Percentiles rank a stretch among this genome's conserved stretches.
Evolutionary conservation across 768 basidiomycete species (phyloP).

Genomic region (Auricularia sp.): DNA sequence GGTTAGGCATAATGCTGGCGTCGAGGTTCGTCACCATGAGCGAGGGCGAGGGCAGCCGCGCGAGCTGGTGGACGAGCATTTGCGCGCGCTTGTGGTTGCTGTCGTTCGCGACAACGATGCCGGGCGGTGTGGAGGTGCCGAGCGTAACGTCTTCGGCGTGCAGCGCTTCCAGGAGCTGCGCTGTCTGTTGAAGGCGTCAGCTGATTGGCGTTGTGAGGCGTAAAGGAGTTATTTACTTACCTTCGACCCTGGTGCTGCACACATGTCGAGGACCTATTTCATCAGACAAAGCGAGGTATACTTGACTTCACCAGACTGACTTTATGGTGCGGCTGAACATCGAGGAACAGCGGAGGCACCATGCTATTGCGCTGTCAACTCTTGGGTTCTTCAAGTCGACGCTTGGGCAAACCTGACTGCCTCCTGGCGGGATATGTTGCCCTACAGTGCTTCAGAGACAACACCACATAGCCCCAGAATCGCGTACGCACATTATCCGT

Average conservation of each 20-base stretch:
- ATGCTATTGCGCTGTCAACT: slow-evolving; percentile 37
- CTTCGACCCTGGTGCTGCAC: slow-evolving; percentile 97
- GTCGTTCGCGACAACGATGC: slow-evolving; percentile 91
- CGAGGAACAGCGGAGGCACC: slow-evolving; percentile 93
- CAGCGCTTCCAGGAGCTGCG: slow-evolving; percentile 90
- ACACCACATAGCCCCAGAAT: background rate
- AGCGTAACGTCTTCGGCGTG: slow-evolving; percentile 62
- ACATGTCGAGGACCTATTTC: slow-evolving; percentile 83
- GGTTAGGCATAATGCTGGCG: slow-evolving; percentile 72
- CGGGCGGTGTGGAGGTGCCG: slow-evolving; percentile 62
- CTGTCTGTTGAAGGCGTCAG: slow-evolving; percentile 45
- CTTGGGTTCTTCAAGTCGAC: background rate
- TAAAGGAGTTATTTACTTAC: slow-evolving; percentile 25
- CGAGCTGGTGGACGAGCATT: slow-evolving; percentile 94
- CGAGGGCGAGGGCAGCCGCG: slow-evolving; percentile 82
- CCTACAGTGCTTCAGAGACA: slow-evolving; percentile 35
- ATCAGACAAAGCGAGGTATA: too few relatives aligned
- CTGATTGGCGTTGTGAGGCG: background rate
- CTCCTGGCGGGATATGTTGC: slow-evolving; percentile 93
- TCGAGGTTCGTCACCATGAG: slow-evolving; percentile 96
- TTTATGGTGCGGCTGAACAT: slow-evolving; percentile 86
- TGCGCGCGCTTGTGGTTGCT: slow-evolving; percentile 90
- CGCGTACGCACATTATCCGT: slow-evolving; percentile 75
- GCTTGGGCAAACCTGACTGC: slow-evolving; percentile 47
- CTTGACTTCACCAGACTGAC: slow-evolving; percentile 26